Percentiles rank a stretch among this genome's conserved stretches.
Conservation (phyloP, 1,284 basidiomycete species). For the Uromyces viciae-fabae region DNA sequence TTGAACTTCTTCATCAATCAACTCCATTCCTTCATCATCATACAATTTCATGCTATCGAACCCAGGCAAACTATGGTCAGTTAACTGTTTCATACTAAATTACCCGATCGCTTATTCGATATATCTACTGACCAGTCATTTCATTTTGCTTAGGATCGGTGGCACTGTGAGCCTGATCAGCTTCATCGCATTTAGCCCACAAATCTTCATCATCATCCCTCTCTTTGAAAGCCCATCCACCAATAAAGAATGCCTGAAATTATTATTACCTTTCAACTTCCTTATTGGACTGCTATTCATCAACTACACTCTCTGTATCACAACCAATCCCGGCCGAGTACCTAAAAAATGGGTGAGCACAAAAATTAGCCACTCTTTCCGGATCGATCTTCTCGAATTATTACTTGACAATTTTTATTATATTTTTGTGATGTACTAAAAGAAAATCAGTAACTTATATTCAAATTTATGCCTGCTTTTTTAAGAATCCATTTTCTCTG, state of each 20-base stretch:
- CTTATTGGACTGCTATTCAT: conserved; percentile 72
- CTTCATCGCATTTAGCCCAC: conserved; percentile 81
- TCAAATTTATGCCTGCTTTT: no score
- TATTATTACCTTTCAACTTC: conserved; percentile 79
- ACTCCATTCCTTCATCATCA: neutral
- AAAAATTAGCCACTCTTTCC: no score
- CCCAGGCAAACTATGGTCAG: conserved; percentile 11
- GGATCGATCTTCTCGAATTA: neutral
- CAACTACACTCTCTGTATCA: conserved; percentile 79
- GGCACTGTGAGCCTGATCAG: conserved; percentile 72
- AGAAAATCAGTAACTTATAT: no score
- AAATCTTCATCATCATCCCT: conserved; percentile 85
- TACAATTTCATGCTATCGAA: neutral
- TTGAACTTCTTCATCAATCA: no score
- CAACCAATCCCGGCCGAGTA: conserved; percentile 76
- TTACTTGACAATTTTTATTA: no score
- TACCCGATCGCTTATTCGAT: neutral
- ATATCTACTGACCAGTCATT: neutral
- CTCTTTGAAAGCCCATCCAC: conserved; percentile 64
- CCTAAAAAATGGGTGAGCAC: conserved; percentile 71
- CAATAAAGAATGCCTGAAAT: conserved; percentile 67
- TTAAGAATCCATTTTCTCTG: conserved; percentile 16
- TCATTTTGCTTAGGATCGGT: conserved; percentile 53
- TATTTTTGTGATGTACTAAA: no score
- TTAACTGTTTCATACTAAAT: neutral